Conservation (phyloP, 2,329 filamentous ascomycete genomes). For the Diaporthe longicolla region DNA sequence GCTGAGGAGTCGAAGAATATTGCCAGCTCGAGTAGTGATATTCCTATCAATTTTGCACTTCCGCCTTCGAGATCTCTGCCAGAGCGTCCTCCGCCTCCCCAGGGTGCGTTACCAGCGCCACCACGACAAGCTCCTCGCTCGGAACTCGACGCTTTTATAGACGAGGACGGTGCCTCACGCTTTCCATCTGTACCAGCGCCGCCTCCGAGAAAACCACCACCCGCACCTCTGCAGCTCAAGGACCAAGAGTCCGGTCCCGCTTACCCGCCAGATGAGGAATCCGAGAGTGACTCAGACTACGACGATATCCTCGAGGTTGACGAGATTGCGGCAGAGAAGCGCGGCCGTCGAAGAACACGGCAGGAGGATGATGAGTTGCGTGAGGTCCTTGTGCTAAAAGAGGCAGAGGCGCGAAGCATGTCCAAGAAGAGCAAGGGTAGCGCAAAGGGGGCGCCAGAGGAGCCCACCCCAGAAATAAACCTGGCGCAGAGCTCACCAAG, state of each 20-base stretch:
- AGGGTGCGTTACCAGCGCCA: constrained; percentile 59
- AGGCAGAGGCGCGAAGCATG: constrained; percentile 78
- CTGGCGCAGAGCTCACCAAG: constrained; percentile 56
- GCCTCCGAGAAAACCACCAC: constrained; percentile 84
- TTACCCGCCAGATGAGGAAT: constrained; percentile 65
- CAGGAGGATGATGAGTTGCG: constrained; percentile 89
- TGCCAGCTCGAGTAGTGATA: constrained; percentile 60
- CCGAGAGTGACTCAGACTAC: constrained; percentile 83
- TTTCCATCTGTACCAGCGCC: constrained; percentile 69
- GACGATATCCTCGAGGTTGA: constrained; percentile 82
- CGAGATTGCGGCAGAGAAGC: constrained; percentile 71
- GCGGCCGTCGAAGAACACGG: constrained; percentile 86
- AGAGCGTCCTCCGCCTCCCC: constrained; percentile 68
- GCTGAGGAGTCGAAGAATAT: constrained; percentile 62
- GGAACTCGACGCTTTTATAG: constrained; percentile 57
- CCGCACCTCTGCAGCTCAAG: constrained; percentile 84
- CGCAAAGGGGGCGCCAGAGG: constrained; percentile 62
- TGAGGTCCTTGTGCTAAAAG: constrained; percentile 75
- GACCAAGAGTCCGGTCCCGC: constrained; percentile 53
- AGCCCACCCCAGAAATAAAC: constrained; percentile 50
- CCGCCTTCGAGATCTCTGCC: constrained; percentile 71
- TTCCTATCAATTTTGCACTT: constrained; percentile 66
- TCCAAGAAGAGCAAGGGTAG: constrained; percentile 80
- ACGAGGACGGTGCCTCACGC: constrained; percentile 62
- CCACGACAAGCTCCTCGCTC: constrained; percentile 54